phyloP scores from a whole-genome alignment of 768 basidiomycete species.

The Rhizopogon salebrosus region DNA sequence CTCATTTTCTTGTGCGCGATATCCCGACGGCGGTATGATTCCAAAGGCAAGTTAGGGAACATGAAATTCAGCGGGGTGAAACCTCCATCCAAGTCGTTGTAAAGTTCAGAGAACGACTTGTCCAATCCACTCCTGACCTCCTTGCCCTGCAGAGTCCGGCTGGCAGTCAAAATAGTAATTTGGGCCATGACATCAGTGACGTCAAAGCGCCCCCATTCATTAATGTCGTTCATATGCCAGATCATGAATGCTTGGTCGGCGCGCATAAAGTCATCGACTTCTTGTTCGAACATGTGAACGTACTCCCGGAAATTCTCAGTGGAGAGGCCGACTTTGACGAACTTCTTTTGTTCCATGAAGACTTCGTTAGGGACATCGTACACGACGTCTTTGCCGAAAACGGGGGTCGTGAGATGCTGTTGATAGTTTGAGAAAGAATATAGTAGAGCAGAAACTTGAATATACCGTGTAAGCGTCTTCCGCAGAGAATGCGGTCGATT shows the following conservation, averaged over 20 bases:
- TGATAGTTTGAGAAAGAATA: background rate
- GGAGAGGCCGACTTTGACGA: conserved; percentile 93
- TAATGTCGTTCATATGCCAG: conserved; percentile 60
- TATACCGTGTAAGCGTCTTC: conserved; percentile 94
- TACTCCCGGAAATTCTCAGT: conserved; percentile 88
- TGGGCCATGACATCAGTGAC: conserved; percentile 70
- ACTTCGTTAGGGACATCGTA: conserved; percentile 95
- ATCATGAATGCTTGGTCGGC: conserved; percentile 58
- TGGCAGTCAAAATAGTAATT: conserved; percentile 92
- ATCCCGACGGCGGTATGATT: conserved; percentile 86
- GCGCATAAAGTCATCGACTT: conserved; percentile 66
- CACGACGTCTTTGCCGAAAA: conserved; percentile 96
- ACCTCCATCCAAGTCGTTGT: conserved; percentile 88
- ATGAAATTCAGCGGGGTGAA: conserved; percentile 96
- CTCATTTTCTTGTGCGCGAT: conserved; percentile 89
- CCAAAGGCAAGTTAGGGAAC: conserved; percentile 89
- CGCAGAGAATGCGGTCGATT: conserved; percentile 85
- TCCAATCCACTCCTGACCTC: conserved; percentile 80
- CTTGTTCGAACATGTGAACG: conserved; percentile 72
- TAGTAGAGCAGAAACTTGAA: background rate
- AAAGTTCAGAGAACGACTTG: conserved; percentile 80
- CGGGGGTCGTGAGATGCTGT: conserved; percentile 87
- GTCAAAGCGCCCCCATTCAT: conserved; percentile 78
- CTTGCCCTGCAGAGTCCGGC: conserved; percentile 87
- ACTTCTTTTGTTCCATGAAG: conserved; percentile 99